Base-by-base conservation (phyloP, 2,329 filamentous ascomycete genomes). In the Aureobasidium zeae region DNA sequence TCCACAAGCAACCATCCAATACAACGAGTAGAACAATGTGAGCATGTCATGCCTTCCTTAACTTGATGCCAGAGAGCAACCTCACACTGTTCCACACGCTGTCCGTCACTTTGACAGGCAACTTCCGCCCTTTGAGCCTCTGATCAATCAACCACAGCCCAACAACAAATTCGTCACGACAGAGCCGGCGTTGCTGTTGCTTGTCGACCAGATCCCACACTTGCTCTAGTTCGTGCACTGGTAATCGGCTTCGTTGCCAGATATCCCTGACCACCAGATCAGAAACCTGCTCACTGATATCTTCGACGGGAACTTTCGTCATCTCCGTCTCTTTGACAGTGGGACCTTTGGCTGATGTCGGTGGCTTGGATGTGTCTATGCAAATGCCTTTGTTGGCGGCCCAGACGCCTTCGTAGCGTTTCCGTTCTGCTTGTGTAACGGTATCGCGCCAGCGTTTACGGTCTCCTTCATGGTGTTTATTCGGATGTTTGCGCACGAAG, bases 121-220 rank as follows among this genome's bases (percentile, higher is more conserved):
- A 68, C 67, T 91, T 91, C 47, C 84, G 68, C 1, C 85, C 86
- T 51, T 82, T 77, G n/a, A 91, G 65, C 48, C 83, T 68, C 68
- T 88, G 83, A 59, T 91, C 85, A 25, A 91, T 75, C 36, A 91
- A 64, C 83, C 85, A 91, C 66, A 86, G 72, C 8, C 85, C 85
- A 1, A 89, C 83, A 0, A 91, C 81, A 59, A 91, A 91, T 64
- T 87, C 81, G 44, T 80, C 72, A 54, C 76, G 74, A 45, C 65
- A 68, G 43, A 91, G 63, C 51, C 72, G 66, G 1, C 81, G 81
- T 11, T 63, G 57, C 5, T 66, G 61, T 70, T 64, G 55, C 83
- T 81, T 9, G n/a, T 46, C 48, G 7, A 89, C 84, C 13, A 89
- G 66, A 30, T 81, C 77, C 80, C 83, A 91, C 1, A 88, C 79